phyloP scores from a whole-genome alignment of 73 alveolate genomes.

The Paramecium primaurelia region DNA sequence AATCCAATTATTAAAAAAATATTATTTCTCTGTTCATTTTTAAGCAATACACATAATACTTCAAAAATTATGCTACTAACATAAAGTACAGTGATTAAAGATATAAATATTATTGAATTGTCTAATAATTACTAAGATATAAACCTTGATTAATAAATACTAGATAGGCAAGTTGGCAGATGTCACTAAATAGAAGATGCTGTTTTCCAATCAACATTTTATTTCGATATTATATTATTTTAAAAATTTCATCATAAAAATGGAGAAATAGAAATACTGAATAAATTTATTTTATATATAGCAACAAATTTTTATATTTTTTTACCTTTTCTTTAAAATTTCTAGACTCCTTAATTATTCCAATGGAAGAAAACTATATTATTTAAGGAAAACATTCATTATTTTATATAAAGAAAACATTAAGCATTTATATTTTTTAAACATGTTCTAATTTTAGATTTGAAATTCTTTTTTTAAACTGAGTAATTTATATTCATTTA shows the following conservation, averaged over 20 bases:
- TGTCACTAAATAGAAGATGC: not conserved
- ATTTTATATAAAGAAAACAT: not conserved
- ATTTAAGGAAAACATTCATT: not conserved
- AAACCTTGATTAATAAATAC: not conserved
- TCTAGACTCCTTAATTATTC: not conserved
- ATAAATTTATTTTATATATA: not conserved
- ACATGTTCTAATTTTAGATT: not conserved
- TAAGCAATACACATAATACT: not conserved
- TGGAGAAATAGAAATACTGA: not conserved
- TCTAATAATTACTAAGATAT: not conserved
- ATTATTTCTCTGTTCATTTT: not conserved
- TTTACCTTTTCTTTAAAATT: not conserved
- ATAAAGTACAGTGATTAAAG: not conserved
- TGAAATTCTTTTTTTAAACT: not conserved
- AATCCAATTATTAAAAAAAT: not conserved
- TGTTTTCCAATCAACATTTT: not conserved
- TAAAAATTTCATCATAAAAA: not conserved
- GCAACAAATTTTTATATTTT: not conserved
- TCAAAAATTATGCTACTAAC: not conserved
- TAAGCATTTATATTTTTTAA: no score
- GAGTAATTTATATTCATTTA: not conserved
- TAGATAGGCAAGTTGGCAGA: not conserved
- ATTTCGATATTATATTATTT: not conserved
- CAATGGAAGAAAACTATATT: not conserved
- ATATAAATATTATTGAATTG: not conserved